Percentiles rank a stretch among this genome's conserved stretches.
These are phyloP conservation scores for Blumeria hordei DNA, from an alignment of 2,329 filamentous ascomycete genomes.

Conservation along the genomic window DNA sequence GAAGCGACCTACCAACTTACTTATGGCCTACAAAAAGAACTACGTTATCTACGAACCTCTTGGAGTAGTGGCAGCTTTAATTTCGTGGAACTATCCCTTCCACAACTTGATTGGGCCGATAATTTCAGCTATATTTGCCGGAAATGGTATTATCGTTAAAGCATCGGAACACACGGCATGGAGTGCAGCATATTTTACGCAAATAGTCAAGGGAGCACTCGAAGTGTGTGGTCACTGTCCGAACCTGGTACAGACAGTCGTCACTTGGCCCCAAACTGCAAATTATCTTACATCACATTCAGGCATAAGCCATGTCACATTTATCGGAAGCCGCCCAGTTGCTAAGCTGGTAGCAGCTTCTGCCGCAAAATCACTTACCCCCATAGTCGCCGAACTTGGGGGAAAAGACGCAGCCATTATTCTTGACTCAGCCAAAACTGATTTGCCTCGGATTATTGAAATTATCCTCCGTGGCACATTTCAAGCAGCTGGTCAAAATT, in stretches of 20 bases:
- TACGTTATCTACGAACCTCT: constrained; percentile 76
- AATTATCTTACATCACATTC: constrained; percentile 65
- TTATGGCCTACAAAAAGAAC: constrained; percentile 92
- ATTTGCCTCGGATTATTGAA: constrained; percentile 50
- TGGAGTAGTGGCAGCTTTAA: constrained; percentile 74
- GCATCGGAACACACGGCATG: constrained; percentile 89
- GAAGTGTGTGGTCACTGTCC: constrained; percentile 61
- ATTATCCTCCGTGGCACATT: constrained; percentile 82
- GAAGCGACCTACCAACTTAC: constrained; percentile 58
- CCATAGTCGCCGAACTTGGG: constrained; percentile 73
- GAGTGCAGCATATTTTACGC: constrained; percentile 64
- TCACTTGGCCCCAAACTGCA: constrained; percentile 72
- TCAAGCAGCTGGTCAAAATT: constrained; percentile 90
- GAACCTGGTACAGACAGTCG: constrained; percentile 58
- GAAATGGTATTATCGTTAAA: constrained; percentile 83
- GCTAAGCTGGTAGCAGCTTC: constrained; percentile 73
- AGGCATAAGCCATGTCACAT: constrained; percentile 69
- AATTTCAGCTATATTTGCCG: constrained; percentile 73
- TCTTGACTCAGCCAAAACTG: constrained; percentile 42
- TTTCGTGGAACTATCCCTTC: constrained; percentile 95
- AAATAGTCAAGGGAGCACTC: constrained; percentile 57
- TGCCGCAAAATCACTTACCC: constrained; percentile 66
- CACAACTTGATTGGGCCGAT: constrained; percentile 86
- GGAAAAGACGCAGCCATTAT: constrained; percentile 87
- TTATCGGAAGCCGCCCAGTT: constrained; percentile 75